Evolutionary conservation across 164 flowering plant genomes (phyloP), one percentile per base, ranked within the genome.

Genomic region (Taxillus chinensis): DNA sequence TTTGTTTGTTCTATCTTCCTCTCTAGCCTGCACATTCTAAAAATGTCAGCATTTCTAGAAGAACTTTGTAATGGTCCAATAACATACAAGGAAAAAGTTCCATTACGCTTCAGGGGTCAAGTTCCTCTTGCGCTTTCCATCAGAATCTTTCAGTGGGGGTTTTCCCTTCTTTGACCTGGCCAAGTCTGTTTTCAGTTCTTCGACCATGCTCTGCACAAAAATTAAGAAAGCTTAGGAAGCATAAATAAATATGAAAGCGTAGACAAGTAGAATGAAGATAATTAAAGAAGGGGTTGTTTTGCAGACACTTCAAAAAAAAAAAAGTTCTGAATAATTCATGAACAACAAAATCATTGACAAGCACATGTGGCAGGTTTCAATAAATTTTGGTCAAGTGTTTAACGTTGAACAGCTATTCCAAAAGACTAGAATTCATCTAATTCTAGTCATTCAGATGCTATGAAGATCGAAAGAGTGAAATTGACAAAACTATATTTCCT

Each of bases 161-260:
- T 87, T 89, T 62, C 99, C 96, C 80, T 86, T 91, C 72, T 80
- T 92, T 42, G 98, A 92, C 67, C 96, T 77, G 27, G 71, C 77
- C 75, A 91, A 70, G 77, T 95, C 96, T 42, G 55, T 70, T 70
- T 83, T 66, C 61, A 95, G 78, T 57, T 74, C 96, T 57, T 85
- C 84, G 67, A 87, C 39, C 43, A 65, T 60, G 43, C 53, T 74
- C 99, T 95, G 71, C 45, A 66, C 67, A 67, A 39, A 67, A 60
- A 60, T 50, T 55, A 0, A 15, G 37, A 38, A 55, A 5, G 8
- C 16, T 38, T 55, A 55, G 16, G 8, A 55, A n/a, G 37, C 56
- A 53, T 53, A 53, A 53, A n/a, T 38, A 27, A 27, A 27, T 27
- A 27, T 27, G 27, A 27, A 27, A 27, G 27, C 2, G 27, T 27